phyloP scores from a whole-genome alignment of 805 yeast genomes.

The Barnettozyma californica region DNA sequence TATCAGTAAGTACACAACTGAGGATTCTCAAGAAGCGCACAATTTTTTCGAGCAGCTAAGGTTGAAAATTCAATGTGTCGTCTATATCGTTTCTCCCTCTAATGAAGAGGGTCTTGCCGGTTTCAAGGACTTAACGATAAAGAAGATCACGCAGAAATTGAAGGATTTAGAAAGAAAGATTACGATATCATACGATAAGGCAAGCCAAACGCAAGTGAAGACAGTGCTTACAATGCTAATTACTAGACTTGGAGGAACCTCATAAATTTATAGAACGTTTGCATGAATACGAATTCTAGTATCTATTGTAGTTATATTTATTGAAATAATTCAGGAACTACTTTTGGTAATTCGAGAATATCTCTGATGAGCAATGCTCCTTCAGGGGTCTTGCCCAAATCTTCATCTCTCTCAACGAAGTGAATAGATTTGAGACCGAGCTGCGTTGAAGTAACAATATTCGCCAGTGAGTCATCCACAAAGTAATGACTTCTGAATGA shows the following conservation, averaged over 20 bases:
- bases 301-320: not conserved
- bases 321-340: slow-evolving; percentile 22
- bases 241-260: not conserved
- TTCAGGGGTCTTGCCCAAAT: slow-evolving; percentile 32
- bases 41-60: slow-evolving; percentile 1
- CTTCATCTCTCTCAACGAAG: slow-evolving; percentile 66
- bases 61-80: slow-evolving; percentile 1
- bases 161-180: slow-evolving; percentile 6
- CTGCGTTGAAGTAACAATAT: slow-evolving; percentile 65
- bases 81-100: not conserved
- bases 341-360: slow-evolving; percentile 43
- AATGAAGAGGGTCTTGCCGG: not conserved
- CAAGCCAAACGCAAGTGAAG: slow-evolving; percentile 8
- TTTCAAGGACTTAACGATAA: not conserved
- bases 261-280: not conserved
- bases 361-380: slow-evolving; percentile 52
- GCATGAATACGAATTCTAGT: not conserved
- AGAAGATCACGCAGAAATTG: not conserved
- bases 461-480: slow-evolving; percentile 82
- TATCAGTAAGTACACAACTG: not conserved
- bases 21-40: not conserved
- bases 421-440: slow-evolving; percentile 75
- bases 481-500: slow-evolving; percentile 54
- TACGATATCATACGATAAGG: slow-evolving; percentile 4
- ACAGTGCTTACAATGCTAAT: slow-evolving; percentile 6